Percentiles rank a stretch among this genome's conserved stretches.
Conservation (phyloP, 768 basidiomycete species). For the Pleurotus tuoliensis region DNA sequence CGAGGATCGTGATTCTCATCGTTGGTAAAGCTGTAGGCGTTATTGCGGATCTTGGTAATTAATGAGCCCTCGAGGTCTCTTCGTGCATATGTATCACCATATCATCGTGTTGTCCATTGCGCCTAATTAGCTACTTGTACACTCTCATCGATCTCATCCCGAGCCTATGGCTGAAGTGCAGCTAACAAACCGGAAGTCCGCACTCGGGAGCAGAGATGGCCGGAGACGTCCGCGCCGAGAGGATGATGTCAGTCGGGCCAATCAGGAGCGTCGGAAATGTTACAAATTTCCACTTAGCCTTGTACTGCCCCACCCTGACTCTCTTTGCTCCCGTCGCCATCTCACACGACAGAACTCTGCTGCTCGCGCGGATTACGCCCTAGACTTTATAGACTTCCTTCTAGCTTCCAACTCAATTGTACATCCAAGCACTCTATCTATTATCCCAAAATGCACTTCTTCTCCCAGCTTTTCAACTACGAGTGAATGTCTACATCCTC, state of each 20-base stretch:
- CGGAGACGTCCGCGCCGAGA: slow-evolving; percentile 6
- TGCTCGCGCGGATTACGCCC: not conserved
- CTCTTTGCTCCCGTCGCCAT: slow-evolving; percentile 1
- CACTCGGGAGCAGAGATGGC: not conserved
- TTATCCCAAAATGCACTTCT: slow-evolving; percentile 68
- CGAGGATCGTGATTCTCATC: slow-evolving; percentile 8
- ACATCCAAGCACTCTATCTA: slow-evolving; percentile 22
- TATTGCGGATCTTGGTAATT: slow-evolving; percentile 1
- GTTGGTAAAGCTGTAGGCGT: not conserved
- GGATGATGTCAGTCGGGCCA: slow-evolving; percentile 4
- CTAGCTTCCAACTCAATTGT: slow-evolving; percentile 16
- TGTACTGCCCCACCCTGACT: slow-evolving; percentile 6
- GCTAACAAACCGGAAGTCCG: not conserved
- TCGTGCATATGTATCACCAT: not conserved
- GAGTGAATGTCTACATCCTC: slow-evolving; percentile 51
- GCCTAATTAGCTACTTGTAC: not conserved
- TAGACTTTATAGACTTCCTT: slow-evolving; percentile 4
- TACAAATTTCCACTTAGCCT: slow-evolving; percentile 5
- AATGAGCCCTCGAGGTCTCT: not conserved
- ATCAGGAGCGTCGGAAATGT: not conserved
- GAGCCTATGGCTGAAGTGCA: not conserved
- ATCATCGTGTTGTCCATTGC: not conserved
- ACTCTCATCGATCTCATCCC: no score
- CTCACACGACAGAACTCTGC: slow-evolving; percentile 5
- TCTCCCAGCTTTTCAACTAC: slow-evolving; percentile 80